Conservation (phyloP, 768 basidiomycete species). For the Russula compacta region DNA sequence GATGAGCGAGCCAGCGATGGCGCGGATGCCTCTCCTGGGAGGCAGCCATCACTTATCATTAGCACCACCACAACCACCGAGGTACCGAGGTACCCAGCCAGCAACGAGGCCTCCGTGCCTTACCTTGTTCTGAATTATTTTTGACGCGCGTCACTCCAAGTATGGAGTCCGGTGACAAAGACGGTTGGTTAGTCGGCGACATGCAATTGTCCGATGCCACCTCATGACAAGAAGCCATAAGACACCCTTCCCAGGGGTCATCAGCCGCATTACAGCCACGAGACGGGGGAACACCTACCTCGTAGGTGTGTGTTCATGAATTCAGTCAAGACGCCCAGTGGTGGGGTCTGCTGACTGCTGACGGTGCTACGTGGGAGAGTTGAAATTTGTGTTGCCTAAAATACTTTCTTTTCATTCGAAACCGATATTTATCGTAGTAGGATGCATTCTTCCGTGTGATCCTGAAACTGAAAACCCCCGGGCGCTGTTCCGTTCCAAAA, state of each 20-base stretch:
- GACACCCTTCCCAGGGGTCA: too few relatives aligned
- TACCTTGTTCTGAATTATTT: neutral
- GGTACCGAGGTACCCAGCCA: too few relatives aligned
- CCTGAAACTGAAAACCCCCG: neutral
- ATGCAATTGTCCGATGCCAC: neutral
- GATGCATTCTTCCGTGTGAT: neutral
- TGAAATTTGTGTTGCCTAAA: too few relatives aligned
- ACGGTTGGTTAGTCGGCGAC: neutral
- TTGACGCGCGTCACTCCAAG: neutral
- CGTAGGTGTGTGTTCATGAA: too few relatives aligned
- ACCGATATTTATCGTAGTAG: too few relatives aligned
- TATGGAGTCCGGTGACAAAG: neutral
- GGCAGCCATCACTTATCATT: neutral
- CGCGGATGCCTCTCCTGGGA: neutral
- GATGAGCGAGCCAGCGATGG: neutral
- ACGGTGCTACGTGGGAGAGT: too few relatives aligned
- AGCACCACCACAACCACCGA: neutral
- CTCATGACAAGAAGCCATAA: too few relatives aligned
- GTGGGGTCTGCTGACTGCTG: too few relatives aligned
- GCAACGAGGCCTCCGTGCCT: neutral
- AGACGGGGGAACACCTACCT: too few relatives aligned
- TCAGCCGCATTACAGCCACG: too few relatives aligned
- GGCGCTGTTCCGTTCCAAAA: neutral
- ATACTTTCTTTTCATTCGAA: too few relatives aligned
- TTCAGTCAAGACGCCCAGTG: too few relatives aligned